Conservation (phyloP, 2,329 filamentous ascomycete species). For the Alternaria tenuissima region DNA sequence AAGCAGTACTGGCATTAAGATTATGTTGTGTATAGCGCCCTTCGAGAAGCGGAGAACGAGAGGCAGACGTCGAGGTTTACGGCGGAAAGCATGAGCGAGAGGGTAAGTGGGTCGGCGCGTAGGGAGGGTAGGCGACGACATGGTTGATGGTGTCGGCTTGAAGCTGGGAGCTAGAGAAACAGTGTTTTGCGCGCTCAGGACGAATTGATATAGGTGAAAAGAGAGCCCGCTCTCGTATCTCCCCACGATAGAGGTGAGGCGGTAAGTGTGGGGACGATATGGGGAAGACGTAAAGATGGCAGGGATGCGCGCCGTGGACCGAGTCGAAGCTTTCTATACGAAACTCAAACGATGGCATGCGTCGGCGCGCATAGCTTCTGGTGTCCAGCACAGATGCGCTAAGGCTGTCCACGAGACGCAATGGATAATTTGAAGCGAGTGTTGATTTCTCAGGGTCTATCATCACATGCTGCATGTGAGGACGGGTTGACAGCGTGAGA, state of each 20-base stretch:
- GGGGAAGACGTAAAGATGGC: slow-evolving; percentile 12
- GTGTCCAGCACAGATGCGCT: background rate
- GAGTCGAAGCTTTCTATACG: slow-evolving; percentile 3
- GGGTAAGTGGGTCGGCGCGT: slow-evolving; percentile 54
- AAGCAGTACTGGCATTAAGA: slow-evolving; percentile 64
- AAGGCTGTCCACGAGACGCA: background rate
- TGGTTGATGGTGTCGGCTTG: background rate
- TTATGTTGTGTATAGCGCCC: slow-evolving; percentile 68
- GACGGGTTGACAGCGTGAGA: background rate
- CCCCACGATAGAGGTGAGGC: slow-evolving; percentile 12
- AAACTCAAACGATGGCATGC: background rate
- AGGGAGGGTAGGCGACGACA: slow-evolving; percentile 18
- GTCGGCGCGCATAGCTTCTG: background rate
- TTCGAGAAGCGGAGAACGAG: slow-evolving; percentile 71
- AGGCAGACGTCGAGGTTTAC: slow-evolving; percentile 65
- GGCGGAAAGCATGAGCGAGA: slow-evolving; percentile 55
- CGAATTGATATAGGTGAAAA: background rate
- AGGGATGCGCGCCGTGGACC: slow-evolving; percentile 7
- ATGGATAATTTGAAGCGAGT: background rate
- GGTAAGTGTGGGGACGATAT: slow-evolving; percentile 9
- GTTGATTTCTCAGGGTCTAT: slow-evolving; percentile 5
- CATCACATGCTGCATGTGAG: slow-evolving; percentile 20
- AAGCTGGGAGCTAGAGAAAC: background rate
- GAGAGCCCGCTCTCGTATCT: slow-evolving; percentile 3
- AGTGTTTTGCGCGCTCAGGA: slow-evolving; percentile 1